A percentile compares a stretch with the other conserved stretches of the same genome.
phyloP scores from a whole-genome alignment of 257 asterid species.

The Oldenlandia corymbosa region DNA sequence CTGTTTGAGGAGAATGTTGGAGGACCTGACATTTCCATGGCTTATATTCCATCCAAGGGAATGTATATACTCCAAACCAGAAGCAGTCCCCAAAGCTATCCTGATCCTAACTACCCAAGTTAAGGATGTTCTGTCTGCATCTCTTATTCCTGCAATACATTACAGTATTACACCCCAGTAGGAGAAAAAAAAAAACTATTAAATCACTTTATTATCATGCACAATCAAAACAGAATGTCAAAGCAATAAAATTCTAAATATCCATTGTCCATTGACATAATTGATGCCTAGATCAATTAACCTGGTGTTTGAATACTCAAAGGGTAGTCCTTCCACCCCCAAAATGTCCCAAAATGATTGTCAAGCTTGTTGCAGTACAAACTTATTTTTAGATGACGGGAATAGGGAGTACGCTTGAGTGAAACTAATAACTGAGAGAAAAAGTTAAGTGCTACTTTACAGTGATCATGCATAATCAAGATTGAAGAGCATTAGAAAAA shows the following conservation, averaged over 20 bases:
- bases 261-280: background rate
- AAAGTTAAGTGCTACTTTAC: background rate
- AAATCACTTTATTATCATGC: background rate
- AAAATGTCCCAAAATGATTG: too few relatives aligned
- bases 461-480: background rate
- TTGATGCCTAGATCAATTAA: background rate
- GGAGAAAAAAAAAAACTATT: background rate
- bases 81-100: conserved; percentile 38
- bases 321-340: too few relatives aligned
- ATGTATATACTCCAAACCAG: conserved; percentile 46
- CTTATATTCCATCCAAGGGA: conserved; percentile 24
- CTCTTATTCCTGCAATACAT: conserved; percentile 25
- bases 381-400: too few relatives aligned
- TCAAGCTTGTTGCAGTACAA: too few relatives aligned
- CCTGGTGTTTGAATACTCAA: too few relatives aligned
- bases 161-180: too few relatives aligned
- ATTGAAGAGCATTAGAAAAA: background rate
- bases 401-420: too few relatives aligned
- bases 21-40: conserved; percentile 65
- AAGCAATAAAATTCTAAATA: background rate
- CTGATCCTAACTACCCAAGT: conserved; percentile 36
- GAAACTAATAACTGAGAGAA: too few relatives aligned
- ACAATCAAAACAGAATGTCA: too few relatives aligned
- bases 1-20: conserved; percentile 46
- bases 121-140: conserved; percentile 13